These are phyloP conservation scores for Copromyces sp. DNA, from an alignment of 495 filamentous ascomycete genomes.

Conservation along the genomic window DNA sequence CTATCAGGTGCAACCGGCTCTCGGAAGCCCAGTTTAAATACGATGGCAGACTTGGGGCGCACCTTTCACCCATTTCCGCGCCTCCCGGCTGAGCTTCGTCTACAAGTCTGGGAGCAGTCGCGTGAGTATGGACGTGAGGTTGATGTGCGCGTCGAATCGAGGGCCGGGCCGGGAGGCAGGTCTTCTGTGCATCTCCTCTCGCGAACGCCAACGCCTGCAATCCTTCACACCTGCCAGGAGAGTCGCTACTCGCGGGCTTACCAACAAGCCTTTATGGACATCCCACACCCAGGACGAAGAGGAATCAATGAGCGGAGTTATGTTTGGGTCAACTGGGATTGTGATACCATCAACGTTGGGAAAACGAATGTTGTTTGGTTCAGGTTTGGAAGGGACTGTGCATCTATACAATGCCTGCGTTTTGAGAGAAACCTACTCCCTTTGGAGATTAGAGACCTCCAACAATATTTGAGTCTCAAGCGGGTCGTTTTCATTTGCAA, in stretches of 20 bases:
- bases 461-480: neutral
- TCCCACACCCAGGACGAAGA: no score
- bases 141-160: neutral
- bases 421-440: neutral
- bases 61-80: neutral
- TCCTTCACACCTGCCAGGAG: neutral
- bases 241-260: neutral
- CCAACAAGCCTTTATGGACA: neutral
- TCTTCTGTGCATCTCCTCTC: neutral
- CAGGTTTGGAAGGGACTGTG: accelerated
- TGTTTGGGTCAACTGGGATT: neutral
- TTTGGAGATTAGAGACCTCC: neutral
- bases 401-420: neutral
- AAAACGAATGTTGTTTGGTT: neutral
- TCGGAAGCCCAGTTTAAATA: neutral
- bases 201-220: neutral
- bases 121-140: neutral
- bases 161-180: accelerated
- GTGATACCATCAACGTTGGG: neutral
- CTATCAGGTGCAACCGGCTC: neutral
- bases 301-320: neutral
- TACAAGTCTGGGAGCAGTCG: neutral
- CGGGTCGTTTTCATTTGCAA: neutral
- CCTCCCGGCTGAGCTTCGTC: neutral
- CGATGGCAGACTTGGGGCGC: neutral